Percentiles rank a stretch among this genome's conserved stretches.
phyloP scores from a whole-genome alignment of 2,329 filamentous ascomycete species.

The Beauveria rudraprayagi region DNA sequence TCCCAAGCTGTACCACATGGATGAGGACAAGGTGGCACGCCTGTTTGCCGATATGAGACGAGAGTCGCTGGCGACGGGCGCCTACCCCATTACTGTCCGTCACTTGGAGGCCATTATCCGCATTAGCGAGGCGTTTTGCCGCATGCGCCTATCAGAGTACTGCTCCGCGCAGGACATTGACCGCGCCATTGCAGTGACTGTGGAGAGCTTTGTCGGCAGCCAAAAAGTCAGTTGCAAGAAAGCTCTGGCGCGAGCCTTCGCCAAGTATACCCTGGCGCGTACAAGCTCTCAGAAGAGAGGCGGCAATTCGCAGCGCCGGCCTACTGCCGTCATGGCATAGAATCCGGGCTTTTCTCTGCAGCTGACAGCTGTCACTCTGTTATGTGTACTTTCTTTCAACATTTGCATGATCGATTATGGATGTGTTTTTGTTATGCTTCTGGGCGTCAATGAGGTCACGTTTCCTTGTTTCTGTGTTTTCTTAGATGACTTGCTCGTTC shows the following conservation, averaged over 20 bases:
- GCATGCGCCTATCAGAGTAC: slow-evolving; percentile 97
- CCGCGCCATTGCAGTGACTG: slow-evolving; percentile 90
- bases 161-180: slow-evolving; percentile 87
- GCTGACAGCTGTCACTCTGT: not conserved
- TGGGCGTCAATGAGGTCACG: not conserved
- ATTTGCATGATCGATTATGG: not conserved
- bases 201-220: slow-evolving; percentile 90
- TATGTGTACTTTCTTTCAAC: not conserved
- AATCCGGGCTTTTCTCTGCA: not conserved
- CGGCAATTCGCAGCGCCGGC: slow-evolving; percentile 14
- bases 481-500: not conserved
- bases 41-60: slow-evolving; percentile 94
- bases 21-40: slow-evolving; percentile 91
- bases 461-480: not conserved
- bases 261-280: slow-evolving; percentile 71
- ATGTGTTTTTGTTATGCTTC: not conserved
- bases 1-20: slow-evolving; percentile 94
- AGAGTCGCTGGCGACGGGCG: slow-evolving; percentile 86
- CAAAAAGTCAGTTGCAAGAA: slow-evolving; percentile 99
- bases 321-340: slow-evolving; percentile 23
- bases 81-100: slow-evolving; percentile 96
- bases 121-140: slow-evolving; percentile 87
- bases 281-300: slow-evolving; percentile 29
- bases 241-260: slow-evolving; percentile 85
- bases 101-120: slow-evolving; percentile 97